phyloP scores from a whole-genome alignment of 345 rosid genomes.

The Eucalyptus tenuipes region DNA sequence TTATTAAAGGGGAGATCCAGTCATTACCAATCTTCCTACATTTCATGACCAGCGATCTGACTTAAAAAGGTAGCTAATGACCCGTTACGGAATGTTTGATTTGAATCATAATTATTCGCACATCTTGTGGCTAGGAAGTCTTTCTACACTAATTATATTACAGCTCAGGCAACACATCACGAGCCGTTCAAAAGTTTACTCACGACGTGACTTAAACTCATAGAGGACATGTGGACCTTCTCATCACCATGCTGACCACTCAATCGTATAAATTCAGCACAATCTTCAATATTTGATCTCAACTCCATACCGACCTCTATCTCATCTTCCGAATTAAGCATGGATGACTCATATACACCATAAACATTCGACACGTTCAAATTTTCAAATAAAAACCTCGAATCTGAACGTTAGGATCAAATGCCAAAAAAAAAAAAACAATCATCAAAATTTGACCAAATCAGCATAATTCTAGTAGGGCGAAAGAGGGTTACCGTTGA shows the following conservation, averaged over 20 bases:
- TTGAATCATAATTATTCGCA: accelerated
- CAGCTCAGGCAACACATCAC: accelerated
- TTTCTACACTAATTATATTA: accelerated
- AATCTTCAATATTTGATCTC: accelerated
- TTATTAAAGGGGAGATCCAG: accelerated
- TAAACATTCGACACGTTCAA: neutral
- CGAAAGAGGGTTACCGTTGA: neutral
- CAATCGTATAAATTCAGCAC: neutral
- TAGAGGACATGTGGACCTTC: neutral
- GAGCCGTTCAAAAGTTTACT: neutral
- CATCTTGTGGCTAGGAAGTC: accelerated
- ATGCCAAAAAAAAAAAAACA: neutral
- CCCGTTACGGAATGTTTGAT: accelerated
- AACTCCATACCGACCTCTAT: accelerated
- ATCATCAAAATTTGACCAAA: neutral
- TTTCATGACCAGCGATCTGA: accelerated
- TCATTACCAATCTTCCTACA: accelerated
- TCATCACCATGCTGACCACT: accelerated
- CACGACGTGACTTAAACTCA: accelerated
- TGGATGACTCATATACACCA: neutral
- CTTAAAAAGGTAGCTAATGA: accelerated
- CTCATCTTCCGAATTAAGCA: neutral
- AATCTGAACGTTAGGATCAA: neutral
- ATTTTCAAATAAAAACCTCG: neutral
- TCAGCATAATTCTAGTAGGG: neutral